Base-by-base conservation (phyloP, 2,329 filamentous ascomycete species). In the Microsporum audouinii region DNA sequence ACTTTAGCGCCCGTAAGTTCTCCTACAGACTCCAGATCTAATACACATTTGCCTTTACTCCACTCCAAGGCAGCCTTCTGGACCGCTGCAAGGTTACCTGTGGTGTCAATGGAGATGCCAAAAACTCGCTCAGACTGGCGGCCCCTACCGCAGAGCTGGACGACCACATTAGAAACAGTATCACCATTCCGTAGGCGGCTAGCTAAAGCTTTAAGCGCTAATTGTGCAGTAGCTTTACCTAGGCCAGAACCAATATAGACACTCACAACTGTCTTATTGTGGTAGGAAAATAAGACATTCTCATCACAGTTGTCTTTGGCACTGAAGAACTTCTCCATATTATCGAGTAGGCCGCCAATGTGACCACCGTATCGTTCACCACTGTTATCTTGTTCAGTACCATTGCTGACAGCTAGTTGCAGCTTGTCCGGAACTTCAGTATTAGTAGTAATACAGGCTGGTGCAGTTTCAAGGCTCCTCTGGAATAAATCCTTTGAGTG, bases 231-330 rank as follows among this genome's bases (percentile, higher is more conserved):
- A 31, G 39, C 10, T 53, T 60, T 60, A 33, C 45, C 58, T n/a
- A 60, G 27, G 10, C 27, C 58, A 34, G 58, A 12, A n/a, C 58
- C 58, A 33, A 53, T 60, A 14, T 49, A 60, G 8, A 53, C 17
- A 14, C 58, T 34, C 6, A 14, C 45, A 27, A 23, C 45, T 23
- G 39, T 60, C 41, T 23, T 12, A 6, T 60, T 34, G 27, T 60
- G 17, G 53, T 60, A 53, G 33, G 41, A 17, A 43, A 60, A 60
- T n/a, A 60, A 34, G 27, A 60, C 34, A 36, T 51, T 60, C 33
- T 60, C 45, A n/a, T 60, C 45, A 53, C 58, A 60, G 58, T 60
- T 60, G 43, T 51, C 58, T 36, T 31, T 31, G 3, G 39, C 33
- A 14, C 33, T 53, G 58, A 49, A 49, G 27, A 49, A 60, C 33